Percentiles rank a stretch among this genome's conserved stretches.
These are phyloP conservation scores for Cylindrotheca fusiformis DNA, from an alignment of 108 stramenopile species.

Conservation along the genomic window DNA sequence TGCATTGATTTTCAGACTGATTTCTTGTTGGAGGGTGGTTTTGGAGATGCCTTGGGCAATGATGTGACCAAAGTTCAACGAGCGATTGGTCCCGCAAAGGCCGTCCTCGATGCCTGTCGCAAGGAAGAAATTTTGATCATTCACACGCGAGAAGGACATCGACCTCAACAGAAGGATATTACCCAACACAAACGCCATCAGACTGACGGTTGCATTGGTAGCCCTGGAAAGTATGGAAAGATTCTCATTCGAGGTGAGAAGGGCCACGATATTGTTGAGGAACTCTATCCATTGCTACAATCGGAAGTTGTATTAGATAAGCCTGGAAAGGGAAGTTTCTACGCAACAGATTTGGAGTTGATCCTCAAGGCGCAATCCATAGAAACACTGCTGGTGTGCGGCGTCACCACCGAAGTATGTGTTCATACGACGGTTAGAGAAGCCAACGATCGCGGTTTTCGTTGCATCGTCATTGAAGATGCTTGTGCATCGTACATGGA, in stretches of 20 bases:
- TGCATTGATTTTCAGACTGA: slow-evolving; percentile 32
- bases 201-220: slow-evolving; percentile 32
- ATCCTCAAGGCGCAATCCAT: slow-evolving; percentile 40
- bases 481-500: slow-evolving; percentile 69
- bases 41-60: slow-evolving; percentile 69
- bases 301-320: slow-evolving; percentile 65
- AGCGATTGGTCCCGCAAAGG: slow-evolving; percentile 44
- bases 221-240: slow-evolving; percentile 37
- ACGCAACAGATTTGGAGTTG: slow-evolving; percentile 61
- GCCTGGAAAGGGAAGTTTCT: slow-evolving; percentile 77
- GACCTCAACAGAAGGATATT: slow-evolving; percentile 42
- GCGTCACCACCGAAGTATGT: slow-evolving; percentile 81
- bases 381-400: slow-evolving; percentile 56
- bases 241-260: slow-evolving; percentile 57
- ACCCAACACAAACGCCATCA: slow-evolving; percentile 24
- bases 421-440: slow-evolving; percentile 78
- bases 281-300: slow-evolving; percentile 41
- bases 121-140: slow-evolving; percentile 35
- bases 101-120: slow-evolving; percentile 37
- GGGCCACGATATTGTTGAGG: slow-evolving; percentile 63
- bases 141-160: slow-evolving; percentile 45
- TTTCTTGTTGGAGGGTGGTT: slow-evolving; percentile 34
- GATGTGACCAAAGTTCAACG: slow-evolving; percentile 46
- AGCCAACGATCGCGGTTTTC: slow-evolving; percentile 67
- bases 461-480: slow-evolving; percentile 60